Percentiles rank a stretch among this genome's conserved stretches.
These are phyloP conservation scores for Backusella circina DNA, from an alignment of 192 early-diverging fungal species.

Conservation along the genomic window DNA sequence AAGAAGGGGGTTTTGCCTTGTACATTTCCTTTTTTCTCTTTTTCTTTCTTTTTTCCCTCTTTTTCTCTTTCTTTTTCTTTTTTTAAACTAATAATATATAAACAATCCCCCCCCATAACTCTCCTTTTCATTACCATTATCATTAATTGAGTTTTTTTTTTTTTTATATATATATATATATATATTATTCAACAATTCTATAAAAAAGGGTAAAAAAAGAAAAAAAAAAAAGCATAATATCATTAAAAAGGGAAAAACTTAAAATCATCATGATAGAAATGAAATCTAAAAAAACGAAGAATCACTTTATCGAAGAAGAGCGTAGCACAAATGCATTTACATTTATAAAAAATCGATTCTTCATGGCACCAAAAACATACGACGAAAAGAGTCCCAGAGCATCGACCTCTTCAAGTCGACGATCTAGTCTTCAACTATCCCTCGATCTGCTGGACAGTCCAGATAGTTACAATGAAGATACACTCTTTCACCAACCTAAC, in stretches of 20 bases:
- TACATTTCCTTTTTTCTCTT: not conserved
- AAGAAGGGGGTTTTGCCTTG: not conserved
- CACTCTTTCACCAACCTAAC: not conserved
- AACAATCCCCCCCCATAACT: not conserved
- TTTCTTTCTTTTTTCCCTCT: not conserved
- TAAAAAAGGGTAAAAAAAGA: not conserved
- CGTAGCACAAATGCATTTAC: constrained; percentile 10
- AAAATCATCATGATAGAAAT: not conserved
- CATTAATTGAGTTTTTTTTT: not conserved
- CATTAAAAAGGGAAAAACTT: not conserved
- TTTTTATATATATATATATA: not conserved
- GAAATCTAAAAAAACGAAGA: constrained; percentile 12
- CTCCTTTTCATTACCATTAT: not conserved
- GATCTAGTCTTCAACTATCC: not conserved
- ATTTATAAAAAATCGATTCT: constrained; percentile 13
- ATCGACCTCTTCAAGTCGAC: constrained; percentile 1
- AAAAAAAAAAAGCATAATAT: not conserved
- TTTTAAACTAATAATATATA: not conserved
- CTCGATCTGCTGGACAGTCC: not conserved
- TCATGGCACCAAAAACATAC: not conserved
- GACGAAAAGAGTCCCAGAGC: constrained; percentile 1
- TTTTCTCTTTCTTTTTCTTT: not conserved
- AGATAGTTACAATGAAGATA: not conserved
- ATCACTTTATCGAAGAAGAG: not conserved
- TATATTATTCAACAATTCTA: not conserved